Evolutionary conservation across 1,284 basidiomycete species (phyloP).

Genomic region (Mixia osmundae): DNA sequence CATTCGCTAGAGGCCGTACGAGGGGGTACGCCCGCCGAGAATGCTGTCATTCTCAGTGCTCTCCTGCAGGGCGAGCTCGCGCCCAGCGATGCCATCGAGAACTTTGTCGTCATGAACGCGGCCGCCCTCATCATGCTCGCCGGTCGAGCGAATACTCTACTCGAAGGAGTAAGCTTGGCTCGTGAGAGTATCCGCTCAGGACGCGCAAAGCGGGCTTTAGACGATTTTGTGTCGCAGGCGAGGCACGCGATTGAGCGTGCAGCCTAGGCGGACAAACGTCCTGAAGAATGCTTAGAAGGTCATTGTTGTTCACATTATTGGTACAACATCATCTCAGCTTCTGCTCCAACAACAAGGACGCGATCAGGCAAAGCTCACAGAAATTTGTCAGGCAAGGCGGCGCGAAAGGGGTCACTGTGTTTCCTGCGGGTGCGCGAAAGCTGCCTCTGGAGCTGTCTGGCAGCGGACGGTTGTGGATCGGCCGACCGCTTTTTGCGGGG

Average conservation of each 20-base stretch:
- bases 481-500: too few species aligned
- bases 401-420: too few species aligned
- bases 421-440: too few species aligned
- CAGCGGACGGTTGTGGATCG: too few species aligned
- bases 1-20: slow-evolving; percentile 48
- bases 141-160: slow-evolving; percentile 41
- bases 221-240: slow-evolving; percentile 27
- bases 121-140: slow-evolving; percentile 58
- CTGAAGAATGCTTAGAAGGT: too few species aligned
- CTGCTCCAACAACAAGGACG: too few species aligned
- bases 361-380: too few species aligned
- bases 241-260: slow-evolving; percentile 3
- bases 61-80: slow-evolving; percentile 30
- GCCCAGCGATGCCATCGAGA: slow-evolving; percentile 28
- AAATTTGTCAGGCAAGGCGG: too few species aligned
- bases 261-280: too few species aligned
- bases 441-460: too few species aligned
- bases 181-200: slow-evolving; percentile 45
- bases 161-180: slow-evolving; percentile 49
- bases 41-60: slow-evolving; percentile 38
- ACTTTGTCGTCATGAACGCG: slow-evolving; percentile 69
- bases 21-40: slow-evolving; percentile 46
- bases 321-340: too few species aligned
- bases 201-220: slow-evolving; percentile 46
- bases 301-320: too few species aligned